Percentiles rank a stretch among this genome's conserved stretches.
phyloP scores from a whole-genome alignment of 768 basidiomycete genomes.

The Macrolepiota albuminosa region DNA sequence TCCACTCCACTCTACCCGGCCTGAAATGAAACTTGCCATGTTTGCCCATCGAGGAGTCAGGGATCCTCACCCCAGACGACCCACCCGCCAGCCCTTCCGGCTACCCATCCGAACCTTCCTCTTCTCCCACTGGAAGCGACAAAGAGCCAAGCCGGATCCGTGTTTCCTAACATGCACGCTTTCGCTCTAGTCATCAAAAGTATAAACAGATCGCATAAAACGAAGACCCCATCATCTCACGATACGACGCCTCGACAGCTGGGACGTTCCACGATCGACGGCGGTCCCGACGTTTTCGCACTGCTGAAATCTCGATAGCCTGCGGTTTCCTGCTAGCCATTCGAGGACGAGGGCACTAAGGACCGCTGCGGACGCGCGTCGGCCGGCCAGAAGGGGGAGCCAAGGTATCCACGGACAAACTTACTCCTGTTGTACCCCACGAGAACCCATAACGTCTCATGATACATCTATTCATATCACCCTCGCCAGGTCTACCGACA shows the following conservation, averaged over 20 bases:
- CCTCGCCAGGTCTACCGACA: background rate
- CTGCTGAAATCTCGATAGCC: background rate
- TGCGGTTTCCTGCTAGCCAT: background rate
- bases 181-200: background rate
- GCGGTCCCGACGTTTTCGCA: constrained; percentile 7
- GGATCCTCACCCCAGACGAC: background rate
- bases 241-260: background rate
- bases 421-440: background rate
- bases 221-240: background rate
- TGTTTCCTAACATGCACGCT: background rate
- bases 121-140: background rate
- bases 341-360: background rate
- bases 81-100: background rate
- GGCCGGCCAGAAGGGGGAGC: background rate
- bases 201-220: background rate
- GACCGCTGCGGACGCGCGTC: background rate
- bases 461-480: background rate
- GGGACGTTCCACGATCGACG: background rate
- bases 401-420: background rate
- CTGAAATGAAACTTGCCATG: background rate
- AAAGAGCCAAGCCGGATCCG: background rate
- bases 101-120: background rate
- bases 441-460: background rate
- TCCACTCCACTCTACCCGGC: background rate
- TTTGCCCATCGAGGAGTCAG: background rate